Percentiles rank a stretch among this genome's conserved stretches.
phyloP scores from a whole-genome alignment of 2,329 filamentous ascomycete species.

The Aphanocladium album region DNA sequence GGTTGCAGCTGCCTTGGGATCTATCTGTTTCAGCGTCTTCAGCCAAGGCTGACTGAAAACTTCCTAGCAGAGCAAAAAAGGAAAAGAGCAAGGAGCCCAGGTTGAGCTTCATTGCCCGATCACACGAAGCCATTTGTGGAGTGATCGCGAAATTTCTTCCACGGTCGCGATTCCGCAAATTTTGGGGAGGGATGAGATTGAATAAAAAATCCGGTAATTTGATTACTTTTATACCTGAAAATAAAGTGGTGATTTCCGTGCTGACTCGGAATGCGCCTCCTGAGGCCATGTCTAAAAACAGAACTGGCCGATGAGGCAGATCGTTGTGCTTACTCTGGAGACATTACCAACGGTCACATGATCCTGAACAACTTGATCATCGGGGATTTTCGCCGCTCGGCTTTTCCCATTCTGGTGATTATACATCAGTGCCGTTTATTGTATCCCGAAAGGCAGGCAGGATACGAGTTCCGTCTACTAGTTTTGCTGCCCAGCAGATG shows the following conservation, averaged over 20 bases:
- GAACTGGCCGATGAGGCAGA: not conserved
- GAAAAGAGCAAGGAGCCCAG: not conserved
- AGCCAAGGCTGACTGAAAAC: not conserved
- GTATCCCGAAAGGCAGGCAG: too few relatives aligned
- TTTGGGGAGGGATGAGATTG: not conserved
- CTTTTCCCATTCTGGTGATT: not conserved
- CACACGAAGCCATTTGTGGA: not conserved
- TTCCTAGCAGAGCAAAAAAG: not conserved
- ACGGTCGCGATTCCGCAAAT: not conserved
- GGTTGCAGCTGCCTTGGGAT: not conserved
- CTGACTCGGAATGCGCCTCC: not conserved
- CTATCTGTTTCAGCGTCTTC: not conserved
- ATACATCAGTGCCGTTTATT: not conserved
- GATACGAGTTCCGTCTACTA: too few relatives aligned
- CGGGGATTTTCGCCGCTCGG: not conserved
- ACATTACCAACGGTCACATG: not conserved
- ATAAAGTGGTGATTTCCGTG: not conserved
- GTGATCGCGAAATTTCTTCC: not conserved
- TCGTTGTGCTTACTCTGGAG: not conserved
- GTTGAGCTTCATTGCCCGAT: not conserved
- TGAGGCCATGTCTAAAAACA: not conserved
- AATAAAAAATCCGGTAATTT: not conserved
- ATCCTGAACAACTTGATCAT: not conserved
- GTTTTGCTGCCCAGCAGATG: too few relatives aligned
- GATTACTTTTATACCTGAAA: not conserved